These are phyloP conservation scores for Chlorella sp. DNA, from an alignment of 139 green algal genomes.

Conservation along the genomic window DNA sequence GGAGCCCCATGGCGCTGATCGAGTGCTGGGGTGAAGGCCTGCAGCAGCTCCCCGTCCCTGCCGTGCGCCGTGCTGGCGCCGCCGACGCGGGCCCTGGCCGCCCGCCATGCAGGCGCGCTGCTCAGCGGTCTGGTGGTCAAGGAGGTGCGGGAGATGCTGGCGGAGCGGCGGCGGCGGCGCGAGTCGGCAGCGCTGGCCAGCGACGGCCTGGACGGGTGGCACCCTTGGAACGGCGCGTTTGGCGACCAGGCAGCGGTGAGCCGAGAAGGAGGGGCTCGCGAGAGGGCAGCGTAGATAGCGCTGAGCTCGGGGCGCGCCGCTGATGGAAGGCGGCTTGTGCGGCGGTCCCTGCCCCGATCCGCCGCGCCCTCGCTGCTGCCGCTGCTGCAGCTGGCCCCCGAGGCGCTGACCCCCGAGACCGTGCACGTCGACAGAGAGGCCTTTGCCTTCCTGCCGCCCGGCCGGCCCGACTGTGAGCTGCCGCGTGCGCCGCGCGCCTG, in stretches of 20 bases:
- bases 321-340: not conserved
- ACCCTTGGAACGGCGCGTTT: not conserved
- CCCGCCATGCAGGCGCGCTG: constrained; percentile 43
- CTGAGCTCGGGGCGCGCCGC: not conserved
- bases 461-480: not conserved
- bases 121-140: constrained; percentile 51
- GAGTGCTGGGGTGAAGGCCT: not conserved
- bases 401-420: not conserved
- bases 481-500: not conserved
- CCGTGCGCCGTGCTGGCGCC: not conserved
- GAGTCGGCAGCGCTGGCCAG: not conserved
- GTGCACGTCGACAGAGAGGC: not conserved
- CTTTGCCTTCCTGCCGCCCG: constrained; percentile 28
- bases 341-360: not conserved
- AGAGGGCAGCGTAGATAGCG: not conserved
- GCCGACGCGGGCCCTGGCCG: not conserved
- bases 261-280: not conserved
- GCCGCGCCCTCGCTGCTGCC: not conserved
- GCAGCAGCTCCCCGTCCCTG: not conserved
- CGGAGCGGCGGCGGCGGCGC: not conserved
- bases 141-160: constrained; percentile 36
- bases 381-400: not conserved
- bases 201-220: not conserved
- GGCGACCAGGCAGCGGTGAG: not conserved
- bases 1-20: not conserved